Conservation (phyloP, 352 stramenopile species). For the Achlya hypogyna region DNA sequence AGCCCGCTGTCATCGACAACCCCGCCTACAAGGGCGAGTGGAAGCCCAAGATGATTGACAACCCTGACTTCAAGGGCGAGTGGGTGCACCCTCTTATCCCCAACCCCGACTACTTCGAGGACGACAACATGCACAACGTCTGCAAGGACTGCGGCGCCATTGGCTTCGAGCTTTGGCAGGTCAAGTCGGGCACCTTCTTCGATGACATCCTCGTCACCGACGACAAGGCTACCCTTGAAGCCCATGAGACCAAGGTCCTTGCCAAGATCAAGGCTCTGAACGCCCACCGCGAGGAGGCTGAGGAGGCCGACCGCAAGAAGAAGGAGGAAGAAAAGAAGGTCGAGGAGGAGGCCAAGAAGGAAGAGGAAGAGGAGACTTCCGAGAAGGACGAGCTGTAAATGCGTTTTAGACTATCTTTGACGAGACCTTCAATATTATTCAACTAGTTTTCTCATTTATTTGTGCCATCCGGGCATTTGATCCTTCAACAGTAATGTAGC, state of each 20-base stretch:
- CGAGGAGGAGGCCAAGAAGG: conserved; percentile 57
- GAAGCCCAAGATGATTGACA: conserved; percentile 97
- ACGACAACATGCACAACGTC: conserved; percentile 92
- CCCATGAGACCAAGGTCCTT: conserved; percentile 92
- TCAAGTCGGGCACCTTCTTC: conserved; percentile 97
- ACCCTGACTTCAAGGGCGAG: conserved; percentile 98
- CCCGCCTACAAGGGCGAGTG: conserved; percentile 98
- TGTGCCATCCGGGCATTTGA: too few relatives aligned
- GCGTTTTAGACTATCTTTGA: not conserved
- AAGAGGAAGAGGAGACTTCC: conserved; percentile 30
- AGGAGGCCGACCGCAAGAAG: conserved; percentile 63
- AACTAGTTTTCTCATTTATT: too few relatives aligned
- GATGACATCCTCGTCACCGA: conserved; percentile 99
- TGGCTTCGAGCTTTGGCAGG: conserved; percentile 99
- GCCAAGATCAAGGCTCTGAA: conserved; percentile 77
- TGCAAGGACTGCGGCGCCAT: conserved; percentile 94
- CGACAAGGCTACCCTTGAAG: conserved; percentile 93
- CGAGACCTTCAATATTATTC: conserved; percentile 18
- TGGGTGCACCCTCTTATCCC: conserved; percentile 95
- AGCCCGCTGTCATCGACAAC: conserved; percentile 91
- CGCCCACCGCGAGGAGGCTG: conserved; percentile 64
- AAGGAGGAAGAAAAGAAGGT: conserved; percentile 61
- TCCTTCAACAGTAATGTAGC: not conserved
- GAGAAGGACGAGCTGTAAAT: conserved; percentile 24
- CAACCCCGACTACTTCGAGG: conserved; percentile 96